Percentiles rank a stretch among this genome's conserved stretches.
These are phyloP conservation scores for Dichotomocladium elegans DNA, from an alignment of 371 early-diverging fungal species.

Conservation along the genomic window DNA sequence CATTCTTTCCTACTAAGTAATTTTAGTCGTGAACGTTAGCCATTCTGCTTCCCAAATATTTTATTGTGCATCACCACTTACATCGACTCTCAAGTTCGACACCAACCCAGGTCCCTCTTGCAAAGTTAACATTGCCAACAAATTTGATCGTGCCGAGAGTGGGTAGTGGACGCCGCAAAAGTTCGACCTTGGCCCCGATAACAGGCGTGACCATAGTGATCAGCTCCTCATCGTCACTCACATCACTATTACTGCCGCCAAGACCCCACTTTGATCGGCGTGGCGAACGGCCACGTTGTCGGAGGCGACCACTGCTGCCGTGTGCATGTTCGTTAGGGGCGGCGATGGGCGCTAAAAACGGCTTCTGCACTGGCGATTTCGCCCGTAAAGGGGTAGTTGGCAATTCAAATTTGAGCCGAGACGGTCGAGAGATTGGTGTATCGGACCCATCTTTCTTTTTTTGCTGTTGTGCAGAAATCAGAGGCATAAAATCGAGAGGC, in stretches of 20 bases:
- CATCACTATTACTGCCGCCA: conserved; percentile 13
- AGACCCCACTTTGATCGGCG: conserved; percentile 12
- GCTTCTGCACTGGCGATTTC: conserved; percentile 4
- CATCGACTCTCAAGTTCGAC: conserved; percentile 41
- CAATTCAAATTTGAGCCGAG: conserved; percentile 20
- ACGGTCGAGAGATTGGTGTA: conserved; percentile 8
- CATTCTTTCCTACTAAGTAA: conserved; percentile 36
- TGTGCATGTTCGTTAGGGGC: background rate
- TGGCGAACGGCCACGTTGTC: conserved; percentile 12
- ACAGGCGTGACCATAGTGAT: conserved; percentile 19
- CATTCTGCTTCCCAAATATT: conserved; percentile 16
- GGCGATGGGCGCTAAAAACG: background rate
- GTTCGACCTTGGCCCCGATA: conserved; percentile 35
- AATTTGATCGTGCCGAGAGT: conserved; percentile 39
- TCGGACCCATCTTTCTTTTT: background rate
- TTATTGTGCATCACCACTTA: conserved; percentile 15
- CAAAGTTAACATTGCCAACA: conserved; percentile 37
- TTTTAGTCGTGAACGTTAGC: no score
- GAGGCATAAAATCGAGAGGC: conserved; percentile 9
- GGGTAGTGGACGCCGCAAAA: conserved; percentile 36
- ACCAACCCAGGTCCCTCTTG: conserved; percentile 44
- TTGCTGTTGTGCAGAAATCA: background rate
- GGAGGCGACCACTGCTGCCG: background rate
- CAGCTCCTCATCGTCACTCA: conserved; percentile 20
- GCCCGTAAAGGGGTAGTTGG: conserved; percentile 14